A percentile compares a stretch with the other conserved stretches of the same genome.
Evolutionary conservation across 148 eudicot genomes (phyloP).

Genomic region (Camellia lanceoleosa): DNA sequence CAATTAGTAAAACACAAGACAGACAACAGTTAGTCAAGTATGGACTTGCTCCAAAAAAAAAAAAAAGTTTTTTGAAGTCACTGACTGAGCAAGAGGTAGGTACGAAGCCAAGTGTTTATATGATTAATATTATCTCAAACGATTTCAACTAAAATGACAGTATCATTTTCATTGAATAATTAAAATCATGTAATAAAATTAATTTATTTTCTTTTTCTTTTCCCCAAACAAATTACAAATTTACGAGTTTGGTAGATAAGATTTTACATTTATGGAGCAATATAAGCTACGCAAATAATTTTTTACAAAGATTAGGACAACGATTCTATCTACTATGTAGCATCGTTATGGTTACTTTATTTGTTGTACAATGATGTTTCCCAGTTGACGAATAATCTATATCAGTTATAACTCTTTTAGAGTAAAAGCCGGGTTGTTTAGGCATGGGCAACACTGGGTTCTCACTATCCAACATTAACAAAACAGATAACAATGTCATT

Average conservation of each 20-base stretch:
- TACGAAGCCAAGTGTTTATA: too few species aligned
- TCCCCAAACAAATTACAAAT: background rate
- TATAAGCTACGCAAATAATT: background rate
- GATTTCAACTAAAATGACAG: background rate
- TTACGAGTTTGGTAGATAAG: background rate
- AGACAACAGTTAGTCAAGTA: too few species aligned
- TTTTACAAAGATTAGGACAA: too few species aligned
- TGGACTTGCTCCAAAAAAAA: too few species aligned
- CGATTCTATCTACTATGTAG: background rate
- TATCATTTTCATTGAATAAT: background rate
- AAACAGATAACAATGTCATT: background rate
- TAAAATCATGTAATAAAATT: too few species aligned
- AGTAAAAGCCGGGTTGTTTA: constrained; percentile 7
- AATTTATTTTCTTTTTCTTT: background rate
- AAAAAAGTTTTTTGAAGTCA: too few species aligned
- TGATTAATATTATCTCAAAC: too few species aligned
- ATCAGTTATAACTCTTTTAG: background rate
- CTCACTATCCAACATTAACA: constrained; percentile 1
- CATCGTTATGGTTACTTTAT: background rate
- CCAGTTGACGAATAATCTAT: background rate
- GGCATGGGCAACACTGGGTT: background rate
- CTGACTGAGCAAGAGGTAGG: too few species aligned
- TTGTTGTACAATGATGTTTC: background rate
- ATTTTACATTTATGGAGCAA: background rate
- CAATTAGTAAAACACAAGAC: too few species aligned